phyloP scores from a whole-genome alignment of 164 flowering plant genomes.

The Annona squamosa region DNA sequence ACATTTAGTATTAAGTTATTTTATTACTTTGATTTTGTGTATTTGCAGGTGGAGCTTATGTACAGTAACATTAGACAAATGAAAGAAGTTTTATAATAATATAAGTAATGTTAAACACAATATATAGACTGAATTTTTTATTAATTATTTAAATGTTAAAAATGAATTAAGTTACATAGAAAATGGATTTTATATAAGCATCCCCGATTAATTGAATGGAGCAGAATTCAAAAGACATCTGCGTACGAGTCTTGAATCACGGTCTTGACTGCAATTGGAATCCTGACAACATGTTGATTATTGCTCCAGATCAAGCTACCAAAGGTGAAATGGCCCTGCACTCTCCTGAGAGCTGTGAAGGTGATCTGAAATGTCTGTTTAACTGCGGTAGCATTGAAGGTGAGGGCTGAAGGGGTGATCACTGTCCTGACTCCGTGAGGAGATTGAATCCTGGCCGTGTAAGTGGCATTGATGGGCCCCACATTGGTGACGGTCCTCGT shows the following conservation, averaged over 20 bases:
- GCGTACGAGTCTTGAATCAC: conserved; percentile 6
- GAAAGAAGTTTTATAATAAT: no score
- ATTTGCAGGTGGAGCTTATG: no score
- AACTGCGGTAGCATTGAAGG: conserved; percentile 29
- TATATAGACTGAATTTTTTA: no score
- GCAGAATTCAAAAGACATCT: neutral
- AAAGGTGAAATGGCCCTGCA: conserved; percentile 39
- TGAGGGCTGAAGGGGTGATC: conserved; percentile 35
- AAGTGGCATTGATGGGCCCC: conserved; percentile 24
- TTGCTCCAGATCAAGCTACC: conserved; percentile 44
- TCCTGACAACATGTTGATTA: conserved; percentile 36
- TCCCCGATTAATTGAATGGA: no score
- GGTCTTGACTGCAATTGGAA: conserved; percentile 16
- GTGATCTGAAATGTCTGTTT: conserved; percentile 33
- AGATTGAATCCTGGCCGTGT: conserved; percentile 27
- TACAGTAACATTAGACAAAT: no score
- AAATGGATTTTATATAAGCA: no score
- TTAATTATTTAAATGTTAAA: no score
- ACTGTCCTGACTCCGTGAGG: conserved; percentile 35
- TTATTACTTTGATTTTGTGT: no score
- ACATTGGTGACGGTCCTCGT: conserved; percentile 39
- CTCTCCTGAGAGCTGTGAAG: conserved; percentile 18
- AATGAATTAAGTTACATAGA: no score
- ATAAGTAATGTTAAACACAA: no score
- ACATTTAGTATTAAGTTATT: no score